Evolutionary conservation across 441 rosid species (phyloP).

Genomic region (Hura crepitans): DNA sequence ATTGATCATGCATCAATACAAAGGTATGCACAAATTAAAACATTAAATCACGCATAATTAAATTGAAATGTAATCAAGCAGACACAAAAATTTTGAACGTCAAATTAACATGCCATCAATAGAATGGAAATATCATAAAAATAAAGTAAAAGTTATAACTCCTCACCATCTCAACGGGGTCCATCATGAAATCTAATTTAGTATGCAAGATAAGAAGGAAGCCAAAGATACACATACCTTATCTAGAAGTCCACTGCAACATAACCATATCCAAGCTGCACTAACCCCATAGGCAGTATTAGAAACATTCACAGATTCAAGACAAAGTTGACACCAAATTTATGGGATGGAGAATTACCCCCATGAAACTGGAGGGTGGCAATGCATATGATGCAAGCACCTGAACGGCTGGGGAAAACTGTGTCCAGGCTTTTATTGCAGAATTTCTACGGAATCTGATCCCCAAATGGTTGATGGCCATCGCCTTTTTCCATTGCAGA

Average conservation of each 20-base stretch:
- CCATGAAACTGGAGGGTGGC: constrained; percentile 97
- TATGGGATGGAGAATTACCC: constrained; percentile 47
- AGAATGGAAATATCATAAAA: too few species aligned
- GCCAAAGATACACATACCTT: constrained; percentile 46
- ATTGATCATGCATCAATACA: too few species aligned
- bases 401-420: constrained; percentile 87
- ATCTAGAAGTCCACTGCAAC: constrained; percentile 80
- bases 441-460: constrained; percentile 82
- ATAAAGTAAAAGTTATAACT: too few species aligned
- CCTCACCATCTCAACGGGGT: background rate
- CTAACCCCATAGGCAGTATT: constrained; percentile 19
- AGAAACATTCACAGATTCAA: constrained; percentile 15
- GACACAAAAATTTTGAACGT: too few species aligned
- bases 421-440: constrained; percentile 60
- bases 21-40: too few species aligned
- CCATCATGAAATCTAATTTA: background rate
- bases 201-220: constrained; percentile 12
- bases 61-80: too few species aligned
- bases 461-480: constrained; percentile 92
- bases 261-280: constrained; percentile 98
- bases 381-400: constrained; percentile 95
- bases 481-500: constrained; percentile 65
- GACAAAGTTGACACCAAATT: background rate
- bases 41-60: too few species aligned
- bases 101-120: too few species aligned